phyloP scores from a whole-genome alignment of 768 basidiomycete species.

The Mycena albidolilacea region DNA sequence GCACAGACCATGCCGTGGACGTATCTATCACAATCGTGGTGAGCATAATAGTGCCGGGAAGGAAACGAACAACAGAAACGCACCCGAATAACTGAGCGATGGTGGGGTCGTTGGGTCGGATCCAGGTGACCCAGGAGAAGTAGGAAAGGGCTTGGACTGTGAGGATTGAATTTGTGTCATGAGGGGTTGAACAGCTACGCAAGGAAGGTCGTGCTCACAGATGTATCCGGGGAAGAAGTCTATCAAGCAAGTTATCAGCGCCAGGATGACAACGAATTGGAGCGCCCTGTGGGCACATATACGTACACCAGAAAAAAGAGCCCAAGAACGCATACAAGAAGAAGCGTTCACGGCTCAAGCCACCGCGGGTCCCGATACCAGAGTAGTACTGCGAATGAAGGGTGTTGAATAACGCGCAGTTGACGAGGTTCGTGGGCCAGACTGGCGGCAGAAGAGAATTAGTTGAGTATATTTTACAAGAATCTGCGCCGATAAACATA shows the following conservation, averaged over 20 bases:
- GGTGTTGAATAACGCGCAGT: constrained; percentile 85
- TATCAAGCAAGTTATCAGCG: not conserved
- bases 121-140: constrained; percentile 56
- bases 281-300: too few relatives aligned
- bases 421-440: constrained; percentile 84
- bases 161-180: not conserved
- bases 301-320: constrained; percentile 68
- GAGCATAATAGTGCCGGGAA: not conserved
- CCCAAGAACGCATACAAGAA: constrained; percentile 76
- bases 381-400: constrained; percentile 81
- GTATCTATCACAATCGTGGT: constrained; percentile 26
- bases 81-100: constrained; percentile 87
- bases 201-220: constrained; percentile 44
- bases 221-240: constrained; percentile 78
- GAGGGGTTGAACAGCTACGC: not conserved
- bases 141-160: constrained; percentile 69
- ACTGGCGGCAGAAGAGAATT: constrained; percentile 55
- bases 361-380: constrained; percentile 74
- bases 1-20: constrained; percentile 39
- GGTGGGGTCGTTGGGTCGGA: constrained; percentile 24
- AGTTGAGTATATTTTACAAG: not conserved
- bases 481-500: constrained; percentile 38
- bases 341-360: constrained; percentile 83
- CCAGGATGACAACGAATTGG: too few relatives aligned
- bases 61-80: constrained; percentile 44